These are phyloP conservation scores for Ailanthus altissimus DNA, from an alignment of 345 rosid genomes.

Conservation along the genomic window DNA sequence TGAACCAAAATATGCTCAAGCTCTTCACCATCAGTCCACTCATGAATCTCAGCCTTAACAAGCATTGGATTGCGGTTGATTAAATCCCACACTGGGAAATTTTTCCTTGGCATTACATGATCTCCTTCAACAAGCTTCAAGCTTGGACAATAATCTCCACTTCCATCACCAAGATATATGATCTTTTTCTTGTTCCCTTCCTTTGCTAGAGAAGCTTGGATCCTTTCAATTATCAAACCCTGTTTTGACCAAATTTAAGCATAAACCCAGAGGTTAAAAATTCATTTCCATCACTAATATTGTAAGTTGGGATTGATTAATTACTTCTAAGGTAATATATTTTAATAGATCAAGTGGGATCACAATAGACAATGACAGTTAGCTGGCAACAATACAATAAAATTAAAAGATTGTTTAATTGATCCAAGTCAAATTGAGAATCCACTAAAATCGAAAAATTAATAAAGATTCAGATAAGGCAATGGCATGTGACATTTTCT, in stretches of 20 bases:
- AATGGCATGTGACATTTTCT: neutral
- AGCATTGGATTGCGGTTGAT: slow-evolving; percentile 52
- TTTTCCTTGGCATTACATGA: slow-evolving; percentile 81
- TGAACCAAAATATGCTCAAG: slow-evolving; percentile 47
- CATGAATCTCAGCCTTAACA: slow-evolving; percentile 65
- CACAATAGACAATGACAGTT: neutral
- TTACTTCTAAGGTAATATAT: too few relatives aligned
- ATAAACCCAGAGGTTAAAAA: neutral
- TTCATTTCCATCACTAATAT: neutral
- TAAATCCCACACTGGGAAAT: slow-evolving; percentile 78
- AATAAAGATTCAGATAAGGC: neutral
- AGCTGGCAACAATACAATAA: neutral
- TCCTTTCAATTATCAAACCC: slow-evolving; percentile 68
- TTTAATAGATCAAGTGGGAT: too few relatives aligned
- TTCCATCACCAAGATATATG: slow-evolving; percentile 83
- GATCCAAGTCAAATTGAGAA: neutral
- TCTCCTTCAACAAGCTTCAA: slow-evolving; percentile 59
- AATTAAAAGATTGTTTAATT: neutral
- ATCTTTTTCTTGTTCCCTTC: slow-evolving; percentile 50
- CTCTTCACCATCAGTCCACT: slow-evolving; percentile 73
- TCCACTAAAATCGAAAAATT: neutral
- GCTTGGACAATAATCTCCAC: slow-evolving; percentile 81
- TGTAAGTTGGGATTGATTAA: neutral
- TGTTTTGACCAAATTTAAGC: slow-evolving; percentile 15
- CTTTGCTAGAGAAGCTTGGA: slow-evolving; percentile 51